Evolutionary conservation across 331 rosid species (phyloP).

Genomic region (Saraca asoca): DNA sequence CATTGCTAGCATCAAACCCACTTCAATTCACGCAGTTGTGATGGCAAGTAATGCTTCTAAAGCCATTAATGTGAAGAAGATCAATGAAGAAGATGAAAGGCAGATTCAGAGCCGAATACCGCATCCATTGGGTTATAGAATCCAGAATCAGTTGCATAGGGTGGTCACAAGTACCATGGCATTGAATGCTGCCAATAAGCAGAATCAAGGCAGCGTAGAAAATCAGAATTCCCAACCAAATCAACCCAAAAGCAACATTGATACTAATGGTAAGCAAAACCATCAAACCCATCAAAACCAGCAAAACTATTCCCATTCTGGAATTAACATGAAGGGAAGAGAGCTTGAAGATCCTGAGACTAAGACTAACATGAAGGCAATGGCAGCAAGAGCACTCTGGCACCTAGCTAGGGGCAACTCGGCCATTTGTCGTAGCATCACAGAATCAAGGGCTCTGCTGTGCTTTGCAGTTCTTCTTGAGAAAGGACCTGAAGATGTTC

Average conservation of each 20-base stretch:
- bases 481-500: constrained; percentile 68
- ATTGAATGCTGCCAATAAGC: constrained; percentile 45
- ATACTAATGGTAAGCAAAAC: constrained; percentile 45
- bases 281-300: constrained; percentile 45
- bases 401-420: constrained; percentile 62
- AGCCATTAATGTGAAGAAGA: constrained; percentile 10
- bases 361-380: constrained; percentile 74
- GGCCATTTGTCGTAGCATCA: constrained; percentile 69
- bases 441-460: constrained; percentile 75
- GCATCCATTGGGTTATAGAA: constrained; percentile 59
- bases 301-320: constrained; percentile 48
- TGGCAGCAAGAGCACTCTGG: constrained; percentile 82
- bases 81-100: constrained; percentile 33
- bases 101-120: constrained; percentile 35
- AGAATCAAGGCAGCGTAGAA: constrained; percentile 29
- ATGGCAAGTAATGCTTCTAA: constrained; percentile 51
- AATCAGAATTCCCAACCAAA: constrained; percentile 31
- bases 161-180: constrained; percentile 69
- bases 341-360: constrained; percentile 64
- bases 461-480: constrained; percentile 81
- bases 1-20: constrained; percentile 56
- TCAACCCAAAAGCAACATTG: constrained; percentile 30
- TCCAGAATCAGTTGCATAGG: constrained; percentile 52
- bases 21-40: constrained; percentile 80
- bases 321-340: constrained; percentile 60